Conservation (phyloP, 495 filamentous ascomycete species). For the Lophiostoma macrostomum region DNA sequence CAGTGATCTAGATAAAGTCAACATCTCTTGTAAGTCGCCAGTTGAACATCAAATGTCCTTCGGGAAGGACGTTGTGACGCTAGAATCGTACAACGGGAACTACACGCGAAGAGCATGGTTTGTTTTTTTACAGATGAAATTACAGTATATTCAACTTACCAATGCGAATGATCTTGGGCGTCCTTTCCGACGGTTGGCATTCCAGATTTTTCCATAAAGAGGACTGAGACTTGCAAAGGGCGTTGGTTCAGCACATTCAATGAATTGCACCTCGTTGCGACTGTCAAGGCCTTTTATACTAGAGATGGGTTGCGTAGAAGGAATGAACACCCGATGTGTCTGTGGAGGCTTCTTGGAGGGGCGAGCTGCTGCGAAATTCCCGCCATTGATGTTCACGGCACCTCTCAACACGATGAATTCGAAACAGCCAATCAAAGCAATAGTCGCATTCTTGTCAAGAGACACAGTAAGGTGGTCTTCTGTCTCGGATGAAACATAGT, state of each 20-base stretch:
- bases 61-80: too few relatives aligned
- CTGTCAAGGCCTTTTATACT: conserved; percentile 9
- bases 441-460: conserved; percentile 8
- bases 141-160: background rate
- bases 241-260: background rate
- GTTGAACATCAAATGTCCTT: too few relatives aligned
- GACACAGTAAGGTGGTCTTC: conserved; percentile 5
- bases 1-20: conserved; percentile 1
- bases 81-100: too few relatives aligned
- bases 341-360: background rate
- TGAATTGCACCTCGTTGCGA: conserved; percentile 10
- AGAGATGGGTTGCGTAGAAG: conserved; percentile 16
- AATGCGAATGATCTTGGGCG: conserved; percentile 5
- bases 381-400: conserved; percentile 25
- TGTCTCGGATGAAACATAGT: conserved; percentile 7
- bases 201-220: conserved; percentile 17
- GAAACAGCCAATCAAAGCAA: conserved; percentile 18
- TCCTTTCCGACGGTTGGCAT: background rate
- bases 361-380: conserved; percentile 10
- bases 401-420: conserved; percentile 18
- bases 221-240: conserved; percentile 8
- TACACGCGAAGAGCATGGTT: too few relatives aligned
- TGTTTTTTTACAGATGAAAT: background rate
- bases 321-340: conserved; percentile 3
- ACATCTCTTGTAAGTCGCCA: too few relatives aligned